Conservation (phyloP, 768 basidiomycete species). For the Suillus weaverae region DNA sequence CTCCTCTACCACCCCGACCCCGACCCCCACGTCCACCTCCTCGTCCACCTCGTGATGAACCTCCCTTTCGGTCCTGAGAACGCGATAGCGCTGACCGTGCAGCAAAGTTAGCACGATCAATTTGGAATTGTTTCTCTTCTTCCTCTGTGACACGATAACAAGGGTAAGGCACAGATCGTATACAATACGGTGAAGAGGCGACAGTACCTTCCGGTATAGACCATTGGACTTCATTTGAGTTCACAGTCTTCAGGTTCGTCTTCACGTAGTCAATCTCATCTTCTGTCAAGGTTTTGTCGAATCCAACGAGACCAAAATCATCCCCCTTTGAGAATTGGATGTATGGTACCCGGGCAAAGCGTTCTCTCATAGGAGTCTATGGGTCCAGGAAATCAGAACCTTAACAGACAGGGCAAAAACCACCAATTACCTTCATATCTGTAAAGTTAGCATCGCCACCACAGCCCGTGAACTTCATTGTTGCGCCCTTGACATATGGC, state of each 20-base stretch:
- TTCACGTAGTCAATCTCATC: constrained; percentile 73
- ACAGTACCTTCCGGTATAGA: constrained; percentile 55
- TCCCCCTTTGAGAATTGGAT: constrained; percentile 49
- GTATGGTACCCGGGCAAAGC: constrained; percentile 48
- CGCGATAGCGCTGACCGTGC: constrained; percentile 49
- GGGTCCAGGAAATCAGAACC: background rate
- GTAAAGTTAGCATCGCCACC: constrained; percentile 63
- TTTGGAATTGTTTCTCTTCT: constrained; percentile 69
- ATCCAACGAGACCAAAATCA: constrained; percentile 48
- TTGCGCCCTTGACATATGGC: constrained; percentile 44
- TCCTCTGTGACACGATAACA: constrained; percentile 49
- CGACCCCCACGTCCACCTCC: constrained; percentile 45
- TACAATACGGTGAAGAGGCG: background rate
- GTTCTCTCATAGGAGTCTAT: constrained; percentile 47
- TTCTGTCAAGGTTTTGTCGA: constrained; percentile 65
- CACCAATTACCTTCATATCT: constrained; percentile 48
- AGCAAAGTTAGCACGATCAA: constrained; percentile 70
- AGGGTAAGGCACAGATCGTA: constrained; percentile 4
- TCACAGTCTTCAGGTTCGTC: constrained; percentile 62
- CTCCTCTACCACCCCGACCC: constrained; percentile 33
- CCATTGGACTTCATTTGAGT: constrained; percentile 68
- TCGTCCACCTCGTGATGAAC: constrained; percentile 43
- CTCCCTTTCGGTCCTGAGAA: constrained; percentile 40
- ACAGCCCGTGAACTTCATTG: constrained; percentile 49
- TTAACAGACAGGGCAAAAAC: background rate